Evolutionary conservation across 2,329 filamentous ascomycete species (phyloP).

Genomic region (Monosporascus cannonballus): DNA sequence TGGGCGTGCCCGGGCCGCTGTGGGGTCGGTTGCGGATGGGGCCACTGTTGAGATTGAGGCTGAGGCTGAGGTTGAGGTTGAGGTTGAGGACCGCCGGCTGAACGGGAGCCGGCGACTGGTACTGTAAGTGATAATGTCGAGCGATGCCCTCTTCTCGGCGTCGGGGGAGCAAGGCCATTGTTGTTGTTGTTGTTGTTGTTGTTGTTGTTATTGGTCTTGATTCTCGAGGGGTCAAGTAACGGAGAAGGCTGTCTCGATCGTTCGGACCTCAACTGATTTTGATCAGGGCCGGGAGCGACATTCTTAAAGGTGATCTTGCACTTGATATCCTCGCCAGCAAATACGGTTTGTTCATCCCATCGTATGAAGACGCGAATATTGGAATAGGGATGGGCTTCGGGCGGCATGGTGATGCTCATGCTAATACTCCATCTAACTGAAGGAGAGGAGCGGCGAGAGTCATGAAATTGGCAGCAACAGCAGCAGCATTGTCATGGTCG

Average conservation of each 20-base stretch:
- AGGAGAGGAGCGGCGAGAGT: conserved; percentile 17
- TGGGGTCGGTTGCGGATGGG: conserved; percentile 18
- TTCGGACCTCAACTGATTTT: conserved; percentile 25
- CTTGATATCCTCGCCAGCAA: conserved; percentile 91
- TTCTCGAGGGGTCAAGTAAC: conserved; percentile 30
- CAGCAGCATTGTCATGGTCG: neutral
- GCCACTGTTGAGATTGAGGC: conserved; percentile 33
- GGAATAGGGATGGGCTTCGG: conserved; percentile 34
- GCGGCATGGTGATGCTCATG: conserved; percentile 46
- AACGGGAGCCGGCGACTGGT: conserved; percentile 38
- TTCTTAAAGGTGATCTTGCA: conserved; percentile 98
- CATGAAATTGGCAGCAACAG: neutral
- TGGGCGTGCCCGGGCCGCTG: conserved; percentile 50
- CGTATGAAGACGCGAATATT: conserved; percentile 94
- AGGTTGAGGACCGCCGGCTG: conserved; percentile 36
- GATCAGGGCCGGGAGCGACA: conserved; percentile 45
- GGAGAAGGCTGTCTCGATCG: conserved; percentile 36
- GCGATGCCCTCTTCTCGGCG: conserved; percentile 52
- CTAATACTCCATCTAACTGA: conserved; percentile 28
- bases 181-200: conserved; percentile 26
- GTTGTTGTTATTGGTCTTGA: conserved; percentile 31
- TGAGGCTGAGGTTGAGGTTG: conserved; percentile 8
- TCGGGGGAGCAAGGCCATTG: conserved; percentile 40
- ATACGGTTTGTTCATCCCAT: conserved; percentile 91
- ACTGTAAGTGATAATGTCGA: conserved; percentile 60